Conservation (phyloP, 495 filamentous ascomycete species). For the Aspergillus incahuasiensis region DNA sequence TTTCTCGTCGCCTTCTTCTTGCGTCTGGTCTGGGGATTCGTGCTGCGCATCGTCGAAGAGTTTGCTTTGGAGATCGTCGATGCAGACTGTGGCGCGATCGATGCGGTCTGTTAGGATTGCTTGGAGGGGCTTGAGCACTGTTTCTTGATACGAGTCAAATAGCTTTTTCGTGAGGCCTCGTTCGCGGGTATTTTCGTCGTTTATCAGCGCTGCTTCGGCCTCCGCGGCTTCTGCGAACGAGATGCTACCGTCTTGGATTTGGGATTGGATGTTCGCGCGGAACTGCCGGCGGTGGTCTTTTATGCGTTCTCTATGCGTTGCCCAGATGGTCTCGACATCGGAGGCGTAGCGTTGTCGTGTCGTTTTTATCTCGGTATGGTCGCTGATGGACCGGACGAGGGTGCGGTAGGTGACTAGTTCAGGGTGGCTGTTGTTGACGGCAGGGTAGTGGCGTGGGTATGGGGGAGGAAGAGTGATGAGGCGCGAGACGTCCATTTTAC, state of each 20-base stretch:
- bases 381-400: constrained; percentile 68
- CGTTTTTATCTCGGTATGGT: constrained; percentile 65
- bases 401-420: constrained; percentile 73
- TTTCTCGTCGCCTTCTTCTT: constrained; percentile 93
- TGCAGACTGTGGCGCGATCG: constrained; percentile 56
- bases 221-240: constrained; percentile 76
- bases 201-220: constrained; percentile 61
- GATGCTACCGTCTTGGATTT: constrained; percentile 70
- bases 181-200: constrained; percentile 55
- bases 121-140: constrained; percentile 73
- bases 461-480: constrained; percentile 90
- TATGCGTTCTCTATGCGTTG: constrained; percentile 37
- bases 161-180: constrained; percentile 62
- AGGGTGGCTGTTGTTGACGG: constrained; percentile 92
- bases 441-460: constrained; percentile 88
- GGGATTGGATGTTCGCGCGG: constrained; percentile 61
- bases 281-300: constrained; percentile 48
- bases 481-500: constrained; percentile 78
- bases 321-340: constrained; percentile 32
- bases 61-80: constrained; percentile 63
- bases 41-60: constrained; percentile 70
- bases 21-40: constrained; percentile 71
- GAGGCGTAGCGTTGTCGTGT: constrained; percentile 57
- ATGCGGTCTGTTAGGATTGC: constrained; percentile 64
- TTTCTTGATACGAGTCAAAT: constrained; percentile 72